These are phyloP conservation scores for Vanderwaltozyma verrucispora DNA, from an alignment of 805 yeast genomes.

Conservation along the genomic window DNA sequence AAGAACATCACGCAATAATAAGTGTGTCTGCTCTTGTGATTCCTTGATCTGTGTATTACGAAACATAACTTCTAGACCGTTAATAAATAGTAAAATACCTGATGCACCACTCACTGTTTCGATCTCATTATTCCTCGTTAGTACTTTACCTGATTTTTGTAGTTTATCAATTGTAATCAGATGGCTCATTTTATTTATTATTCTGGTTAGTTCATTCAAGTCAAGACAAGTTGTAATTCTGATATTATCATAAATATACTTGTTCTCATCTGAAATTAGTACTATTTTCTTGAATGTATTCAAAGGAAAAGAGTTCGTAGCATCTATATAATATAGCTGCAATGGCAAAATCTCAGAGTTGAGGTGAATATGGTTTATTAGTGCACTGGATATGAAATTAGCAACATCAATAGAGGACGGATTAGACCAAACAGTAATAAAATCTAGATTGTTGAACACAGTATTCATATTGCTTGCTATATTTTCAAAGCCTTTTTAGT, in stretches of 20 bases:
- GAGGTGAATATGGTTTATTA: neutral
- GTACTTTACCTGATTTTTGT: neutral
- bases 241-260: conserved; percentile 18
- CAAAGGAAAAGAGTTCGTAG: conserved; percentile 25
- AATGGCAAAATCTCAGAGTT: conserved; percentile 1
- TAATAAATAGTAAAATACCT: conserved; percentile 6
- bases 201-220: conserved; percentile 14
- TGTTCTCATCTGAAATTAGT: conserved; percentile 7
- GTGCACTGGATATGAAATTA: conserved; percentile 4
- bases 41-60: conserved; percentile 17
- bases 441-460: conserved; percentile 3
- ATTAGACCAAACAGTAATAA: conserved; percentile 11
- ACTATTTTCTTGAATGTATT: conserved; percentile 14
- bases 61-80: conserved; percentile 24
- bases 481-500: too few species aligned
- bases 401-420: conserved; percentile 6
- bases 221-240: conserved; percentile 21
- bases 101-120: neutral
- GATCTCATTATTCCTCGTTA: neutral
- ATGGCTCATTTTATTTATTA: conserved; percentile 8
- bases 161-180: conserved; percentile 1
- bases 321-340: conserved; percentile 22
- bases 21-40: conserved; percentile 12
- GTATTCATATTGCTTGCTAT: too few species aligned
- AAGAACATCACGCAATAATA: conserved; percentile 13